These are phyloP conservation scores for Cordia subcordata DNA, from an alignment of 257 asterid species.

Conservation along the genomic window DNA sequence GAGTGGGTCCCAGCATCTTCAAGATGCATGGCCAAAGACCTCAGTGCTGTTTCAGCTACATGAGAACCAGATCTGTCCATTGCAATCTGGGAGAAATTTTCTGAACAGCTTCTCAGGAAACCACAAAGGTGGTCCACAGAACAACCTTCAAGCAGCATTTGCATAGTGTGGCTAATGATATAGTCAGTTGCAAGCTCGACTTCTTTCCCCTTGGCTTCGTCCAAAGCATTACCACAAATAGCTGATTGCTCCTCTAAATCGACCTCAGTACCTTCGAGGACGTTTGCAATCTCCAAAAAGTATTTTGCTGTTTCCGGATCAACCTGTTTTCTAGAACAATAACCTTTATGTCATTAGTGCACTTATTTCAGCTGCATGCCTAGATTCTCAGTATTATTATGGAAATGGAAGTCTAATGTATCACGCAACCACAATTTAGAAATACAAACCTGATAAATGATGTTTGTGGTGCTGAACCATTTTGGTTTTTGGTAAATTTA, in stretches of 20 bases:
- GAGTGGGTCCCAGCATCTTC: conserved; percentile 52
- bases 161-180: conserved; percentile 85
- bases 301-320: conserved; percentile 85
- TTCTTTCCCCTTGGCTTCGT: conserved; percentile 91
- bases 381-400: background rate
- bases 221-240: conserved; percentile 84
- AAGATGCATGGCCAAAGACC: conserved; percentile 73
- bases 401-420: conserved; percentile 3
- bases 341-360: conserved; percentile 5
- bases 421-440: conserved; percentile 6
- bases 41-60: conserved; percentile 89
- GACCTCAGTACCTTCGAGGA: conserved; percentile 65
- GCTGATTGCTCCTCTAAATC: conserved; percentile 69
- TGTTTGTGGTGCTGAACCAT: conserved; percentile 24
- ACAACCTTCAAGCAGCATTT: conserved; percentile 78
- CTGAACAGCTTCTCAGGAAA: conserved; percentile 56
- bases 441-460: conserved; percentile 58
- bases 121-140: conserved; percentile 69
- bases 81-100: conserved; percentile 54
- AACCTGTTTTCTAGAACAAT: conserved; percentile 54
- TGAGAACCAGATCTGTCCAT: conserved; percentile 94
- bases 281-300: conserved; percentile 80
- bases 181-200: conserved; percentile 90
- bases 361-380: background rate
- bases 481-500: conserved; percentile 29